Base-by-base conservation (phyloP, 169 alveolate species). In the Plasmodium coatneyi region DNA sequence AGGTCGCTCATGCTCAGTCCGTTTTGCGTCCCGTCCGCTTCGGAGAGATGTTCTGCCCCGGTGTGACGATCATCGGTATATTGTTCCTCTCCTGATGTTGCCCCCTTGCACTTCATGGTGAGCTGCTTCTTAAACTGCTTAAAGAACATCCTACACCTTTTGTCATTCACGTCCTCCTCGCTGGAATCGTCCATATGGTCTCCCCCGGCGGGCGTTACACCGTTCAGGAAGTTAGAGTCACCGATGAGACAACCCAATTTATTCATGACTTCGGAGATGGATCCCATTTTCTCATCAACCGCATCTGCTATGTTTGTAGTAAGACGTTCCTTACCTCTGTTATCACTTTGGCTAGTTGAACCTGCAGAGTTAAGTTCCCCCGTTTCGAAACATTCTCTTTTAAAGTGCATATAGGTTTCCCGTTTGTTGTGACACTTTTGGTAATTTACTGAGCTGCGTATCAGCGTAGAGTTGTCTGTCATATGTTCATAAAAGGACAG, bases 91-190 rank as follows among this genome's bases (percentile, higher is more conserved):
- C 71, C 70, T 4, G 19, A 22, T 16, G 80, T 46, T 3, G 30
- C 71, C 32, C 66, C 56, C 30, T n/a, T 54, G 56, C 71, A 89
- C 36, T 89, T 89, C 71, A 89, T 79, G 49, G 81, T 89, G 41
- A 89, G 70, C 41, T 89, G 70, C 30, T 87, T 87, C 71, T 89
- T 89, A 79, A 89, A 52, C 9, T 89, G 72, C 71, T 89, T 89
- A 70, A 89, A 89, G 81, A 89, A 89, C 49, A 79, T 34, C 32
- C 82, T 89, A 25, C 94, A 89, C 30, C 71, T 28, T 43, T 89
- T 89, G 49, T 89, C 90, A 89, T 89, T 78, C 22, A 56, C 34
- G 71, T 89, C 82, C 16, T 60, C 82, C 28, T 89, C 82, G 49
- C 36, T 39, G 9, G 82, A 74, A 16, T 74, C 46, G 22, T 25